These are phyloP conservation scores for Puccinia triticina DNA, from an alignment of 1,284 basidiomycete genomes.

Conservation along the genomic window DNA sequence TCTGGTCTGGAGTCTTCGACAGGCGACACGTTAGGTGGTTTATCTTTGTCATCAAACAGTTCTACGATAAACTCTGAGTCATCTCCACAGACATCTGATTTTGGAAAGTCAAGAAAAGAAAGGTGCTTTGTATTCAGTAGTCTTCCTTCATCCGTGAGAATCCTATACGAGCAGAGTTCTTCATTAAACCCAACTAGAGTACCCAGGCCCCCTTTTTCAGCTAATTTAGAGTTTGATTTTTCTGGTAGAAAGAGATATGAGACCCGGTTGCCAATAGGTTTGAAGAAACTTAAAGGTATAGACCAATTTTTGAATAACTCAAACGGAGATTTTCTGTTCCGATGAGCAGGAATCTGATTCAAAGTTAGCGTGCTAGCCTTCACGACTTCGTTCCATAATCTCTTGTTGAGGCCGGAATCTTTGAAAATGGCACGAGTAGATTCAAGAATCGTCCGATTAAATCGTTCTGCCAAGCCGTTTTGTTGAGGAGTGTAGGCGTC, in stretches of 20 bases:
- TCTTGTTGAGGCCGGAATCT: background rate
- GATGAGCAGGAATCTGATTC: conserved; percentile 11
- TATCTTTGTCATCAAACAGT: too few relatives aligned
- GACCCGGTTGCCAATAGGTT: background rate
- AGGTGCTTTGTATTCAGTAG: too few relatives aligned
- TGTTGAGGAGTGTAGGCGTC: conserved; percentile 18
- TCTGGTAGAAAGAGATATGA: background rate
- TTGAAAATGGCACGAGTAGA: background rate
- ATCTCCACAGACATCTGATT: too few relatives aligned
- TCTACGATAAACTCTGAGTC: too few relatives aligned
- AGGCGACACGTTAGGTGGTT: too few relatives aligned
- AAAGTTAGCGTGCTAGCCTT: background rate
- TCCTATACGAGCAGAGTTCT: too few relatives aligned
- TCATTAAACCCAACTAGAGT: background rate
- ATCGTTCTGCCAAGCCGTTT: background rate
- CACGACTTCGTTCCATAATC: background rate
- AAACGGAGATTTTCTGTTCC: background rate
- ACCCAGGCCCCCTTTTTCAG: background rate
- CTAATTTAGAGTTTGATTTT: background rate
- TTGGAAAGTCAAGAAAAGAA: too few relatives aligned
- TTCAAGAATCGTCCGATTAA: background rate
- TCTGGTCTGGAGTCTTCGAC: too few relatives aligned
- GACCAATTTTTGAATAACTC: background rate
- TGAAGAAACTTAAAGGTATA: background rate
- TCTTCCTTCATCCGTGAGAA: too few relatives aligned